Evolutionary conservation across 148 eudicot genomes (phyloP), one percentile per base, ranked within the genome.

Genomic region (Camellia japonica): DNA sequence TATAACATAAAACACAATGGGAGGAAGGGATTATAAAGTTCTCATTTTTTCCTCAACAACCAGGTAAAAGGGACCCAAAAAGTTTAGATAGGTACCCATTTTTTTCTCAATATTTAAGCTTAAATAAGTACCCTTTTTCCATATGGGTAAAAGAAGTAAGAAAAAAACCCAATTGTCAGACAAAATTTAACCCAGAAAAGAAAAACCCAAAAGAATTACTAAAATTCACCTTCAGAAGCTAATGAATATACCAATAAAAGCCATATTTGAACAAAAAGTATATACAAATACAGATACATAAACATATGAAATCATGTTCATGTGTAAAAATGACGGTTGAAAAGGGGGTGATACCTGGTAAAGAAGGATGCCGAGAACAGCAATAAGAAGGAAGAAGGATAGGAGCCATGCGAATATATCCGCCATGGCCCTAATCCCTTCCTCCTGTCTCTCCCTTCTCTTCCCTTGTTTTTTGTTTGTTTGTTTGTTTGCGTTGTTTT

Each of bases 371-470:
- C 76, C 84, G 10, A 88, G 65, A 18, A 81, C n/a, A 4, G 60
- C 85, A 20, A 88, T n/a, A 77, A 84, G 74, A 63, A 88, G 42
- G 49, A 88, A 84, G 80, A 88, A 84, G 23, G 91, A 84, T 23
- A 86, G 16, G 55, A 88, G 82, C 91, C 91, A 88, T 46, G 89
- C 85, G 56, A 86, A 54, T 13, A 88, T 62, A 80, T 88, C 87
- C 70, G 14, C 81, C 91, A 86, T 88, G 60, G 66, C 75, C 74
- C 18, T 19, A 51, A 60, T n/a, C 19, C 66, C 38, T 13, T 41
- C 59, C 49, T 23, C 6, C 47, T 38, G 54, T 19, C 61, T 65
- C 78, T 66, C 63, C 46, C 56, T 43, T 23, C 66, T 20, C 77
- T 41, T 3, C 20, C 10, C 4, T 69, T 43, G 73, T 5, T 69